These are phyloP conservation scores for Penicillium sp. DNA, from an alignment of 2,329 filamentous ascomycete species.

Conservation along the genomic window DNA sequence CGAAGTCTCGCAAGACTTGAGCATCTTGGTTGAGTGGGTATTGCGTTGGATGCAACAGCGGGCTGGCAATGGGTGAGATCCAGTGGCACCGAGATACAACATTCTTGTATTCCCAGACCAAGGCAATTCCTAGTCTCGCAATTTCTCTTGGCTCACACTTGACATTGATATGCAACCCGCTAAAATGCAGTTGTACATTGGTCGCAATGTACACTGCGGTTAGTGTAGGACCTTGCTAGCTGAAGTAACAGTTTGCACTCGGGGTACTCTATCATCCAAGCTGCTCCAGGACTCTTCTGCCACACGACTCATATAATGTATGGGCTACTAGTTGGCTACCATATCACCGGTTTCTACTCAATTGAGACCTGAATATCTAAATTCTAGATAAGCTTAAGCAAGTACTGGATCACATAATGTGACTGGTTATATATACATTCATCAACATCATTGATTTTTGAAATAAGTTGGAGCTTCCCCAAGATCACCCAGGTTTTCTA, in stretches of 20 bases:
- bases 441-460: not conserved
- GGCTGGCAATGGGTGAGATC: slow-evolving; percentile 24
- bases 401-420: not conserved
- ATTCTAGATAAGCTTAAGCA: not conserved
- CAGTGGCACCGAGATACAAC: not conserved
- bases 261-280: not conserved
- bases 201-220: not conserved
- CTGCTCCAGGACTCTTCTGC: not conserved
- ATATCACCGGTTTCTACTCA: not conserved
- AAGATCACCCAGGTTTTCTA: not conserved
- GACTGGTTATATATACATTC: not conserved
- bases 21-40: slow-evolving; percentile 47
- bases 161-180: not conserved
- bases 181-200: not conserved
- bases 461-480: not conserved
- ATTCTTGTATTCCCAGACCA: not conserved
- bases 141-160: not conserved
- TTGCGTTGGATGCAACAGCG: slow-evolving; percentile 38
- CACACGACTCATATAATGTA: not conserved
- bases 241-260: not conserved
- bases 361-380: not conserved
- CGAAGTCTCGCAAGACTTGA: slow-evolving; percentile 47
- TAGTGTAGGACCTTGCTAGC: not conserved
- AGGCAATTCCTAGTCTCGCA: not conserved
- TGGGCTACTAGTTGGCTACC: not conserved